A percentile compares a stretch with the other conserved stretches of the same genome.
phyloP scores from a whole-genome alignment of 1,284 basidiomycete genomes.

The Takashimella koratensis region DNA sequence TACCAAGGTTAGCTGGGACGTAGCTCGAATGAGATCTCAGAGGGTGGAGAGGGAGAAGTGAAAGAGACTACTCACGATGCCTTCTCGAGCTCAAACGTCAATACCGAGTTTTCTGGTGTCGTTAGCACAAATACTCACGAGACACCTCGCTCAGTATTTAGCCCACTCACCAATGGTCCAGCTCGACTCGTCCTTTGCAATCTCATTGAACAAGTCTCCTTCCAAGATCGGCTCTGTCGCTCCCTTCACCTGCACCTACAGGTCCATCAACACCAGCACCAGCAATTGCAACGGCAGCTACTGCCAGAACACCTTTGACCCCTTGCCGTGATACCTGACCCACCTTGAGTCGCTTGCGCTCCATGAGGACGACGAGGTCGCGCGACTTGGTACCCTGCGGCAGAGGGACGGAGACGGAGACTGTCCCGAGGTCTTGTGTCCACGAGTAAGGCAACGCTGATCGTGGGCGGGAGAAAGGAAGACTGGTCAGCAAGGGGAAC shows the following conservation, averaged over 20 bases:
- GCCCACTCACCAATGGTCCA: slow-evolving; percentile 80
- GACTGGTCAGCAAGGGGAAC: slow-evolving; percentile 8
- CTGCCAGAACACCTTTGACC: neutral
- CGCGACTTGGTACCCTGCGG: slow-evolving; percentile 79
- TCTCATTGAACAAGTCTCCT: slow-evolving; percentile 89
- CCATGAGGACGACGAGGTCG: slow-evolving; percentile 70
- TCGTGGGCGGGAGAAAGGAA: slow-evolving; percentile 7
- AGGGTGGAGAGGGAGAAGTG: neutral
- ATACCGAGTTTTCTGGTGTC: slow-evolving; percentile 33
- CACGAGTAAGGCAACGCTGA: slow-evolving; percentile 86
- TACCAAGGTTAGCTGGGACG: slow-evolving; percentile 2
- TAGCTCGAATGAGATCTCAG: neutral
- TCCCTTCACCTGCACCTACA: slow-evolving; percentile 79
- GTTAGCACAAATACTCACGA: too few relatives aligned
- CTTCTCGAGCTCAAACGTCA: slow-evolving; percentile 49
- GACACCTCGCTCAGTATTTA: neutral
- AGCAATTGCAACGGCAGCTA: neutral
- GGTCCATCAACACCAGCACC: too few relatives aligned
- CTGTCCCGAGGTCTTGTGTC: slow-evolving; percentile 83
- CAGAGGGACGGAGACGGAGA: slow-evolving; percentile 78
- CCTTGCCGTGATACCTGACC: too few relatives aligned
- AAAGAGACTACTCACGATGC: slow-evolving; percentile 30
- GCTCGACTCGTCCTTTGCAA: slow-evolving; percentile 94
- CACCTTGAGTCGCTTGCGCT: slow-evolving; percentile 70
- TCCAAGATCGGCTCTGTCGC: slow-evolving; percentile 70